phyloP scores from a whole-genome alignment of 192 early-diverging fungal genomes.

The Linnemannia elongata region DNA sequence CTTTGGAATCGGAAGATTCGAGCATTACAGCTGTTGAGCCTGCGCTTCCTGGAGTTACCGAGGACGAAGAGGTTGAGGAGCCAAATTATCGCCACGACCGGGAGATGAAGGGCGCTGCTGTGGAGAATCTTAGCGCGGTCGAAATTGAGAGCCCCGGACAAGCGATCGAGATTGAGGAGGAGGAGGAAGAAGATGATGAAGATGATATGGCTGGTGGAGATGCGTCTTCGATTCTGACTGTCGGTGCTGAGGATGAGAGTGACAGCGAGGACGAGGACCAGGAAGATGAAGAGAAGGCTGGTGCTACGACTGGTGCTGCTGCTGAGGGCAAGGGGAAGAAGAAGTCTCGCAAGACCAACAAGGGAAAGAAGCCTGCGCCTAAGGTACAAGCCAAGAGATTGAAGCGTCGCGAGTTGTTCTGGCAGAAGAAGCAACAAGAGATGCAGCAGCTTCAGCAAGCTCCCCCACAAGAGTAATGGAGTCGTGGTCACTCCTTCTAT shows the following conservation, averaged over 20 bases:
- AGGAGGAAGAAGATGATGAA: background rate
- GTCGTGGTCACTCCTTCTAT: no score
- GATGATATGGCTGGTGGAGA: background rate
- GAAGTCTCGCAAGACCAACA: background rate
- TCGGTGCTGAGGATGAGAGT: background rate
- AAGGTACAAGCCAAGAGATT: background rate
- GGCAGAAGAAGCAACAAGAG: slow-evolving; percentile 14
- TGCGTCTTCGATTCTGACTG: background rate
- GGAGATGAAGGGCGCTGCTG: background rate
- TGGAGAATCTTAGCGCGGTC: background rate
- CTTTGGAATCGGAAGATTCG: background rate
- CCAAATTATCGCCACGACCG: background rate
- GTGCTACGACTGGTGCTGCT: background rate
- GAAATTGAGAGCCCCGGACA: background rate
- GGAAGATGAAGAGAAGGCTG: background rate
- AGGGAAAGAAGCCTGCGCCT: background rate
- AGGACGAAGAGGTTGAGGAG: background rate
- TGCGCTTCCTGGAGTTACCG: background rate
- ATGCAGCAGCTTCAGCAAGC: background rate
- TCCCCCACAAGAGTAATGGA: background rate
- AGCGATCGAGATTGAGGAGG: slow-evolving; percentile 5
- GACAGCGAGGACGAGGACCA: slow-evolving; percentile 8
- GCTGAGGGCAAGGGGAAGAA: background rate
- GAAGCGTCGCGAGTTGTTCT: background rate
- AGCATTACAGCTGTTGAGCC: background rate